Conservation (phyloP, 257 asterid species). For the Nicotiana otophora region DNA sequence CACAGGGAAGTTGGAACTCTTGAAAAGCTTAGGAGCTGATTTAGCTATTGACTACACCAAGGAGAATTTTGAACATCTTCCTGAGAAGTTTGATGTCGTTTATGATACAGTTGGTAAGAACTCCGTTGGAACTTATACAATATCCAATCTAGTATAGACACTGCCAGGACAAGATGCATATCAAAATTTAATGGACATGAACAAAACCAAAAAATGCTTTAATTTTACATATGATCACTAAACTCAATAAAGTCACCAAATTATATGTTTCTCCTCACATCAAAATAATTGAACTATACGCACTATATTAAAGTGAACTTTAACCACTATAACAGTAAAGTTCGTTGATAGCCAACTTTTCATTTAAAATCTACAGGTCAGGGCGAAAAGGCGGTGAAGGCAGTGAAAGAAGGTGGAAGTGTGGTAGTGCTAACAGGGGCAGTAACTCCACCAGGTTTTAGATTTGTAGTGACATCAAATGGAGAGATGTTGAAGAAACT, state of each 20-base stretch:
- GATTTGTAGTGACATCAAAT: slow-evolving; percentile 73
- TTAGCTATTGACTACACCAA: slow-evolving; percentile 82
- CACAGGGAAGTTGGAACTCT: slow-evolving; percentile 53
- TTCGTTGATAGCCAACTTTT: too few species aligned
- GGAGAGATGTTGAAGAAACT: slow-evolving; percentile 64
- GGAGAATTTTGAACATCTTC: slow-evolving; percentile 60
- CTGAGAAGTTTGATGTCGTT: slow-evolving; percentile 74
- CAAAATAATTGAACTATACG: background rate
- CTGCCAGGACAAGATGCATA: background rate
- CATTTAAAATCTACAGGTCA: slow-evolving; percentile 45
- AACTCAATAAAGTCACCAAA: background rate
- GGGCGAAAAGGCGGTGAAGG: slow-evolving; percentile 78
- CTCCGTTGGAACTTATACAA: background rate
- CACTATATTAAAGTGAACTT: too few species aligned
- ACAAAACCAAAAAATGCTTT: background rate
- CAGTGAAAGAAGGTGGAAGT: slow-evolving; percentile 78
- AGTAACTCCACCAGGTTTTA: slow-evolving; percentile 74
- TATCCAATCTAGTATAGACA: background rate
- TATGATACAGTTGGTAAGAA: slow-evolving; percentile 82
- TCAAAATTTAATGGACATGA: background rate
- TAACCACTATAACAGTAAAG: background rate
- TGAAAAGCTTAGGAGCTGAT: slow-evolving; percentile 80
- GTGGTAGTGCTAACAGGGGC: slow-evolving; percentile 77
- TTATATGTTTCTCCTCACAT: background rate
- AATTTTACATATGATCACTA: background rate